Base-by-base conservation (phyloP, 768 basidiomycete genomes). In the Coprinellus micaceus region DNA sequence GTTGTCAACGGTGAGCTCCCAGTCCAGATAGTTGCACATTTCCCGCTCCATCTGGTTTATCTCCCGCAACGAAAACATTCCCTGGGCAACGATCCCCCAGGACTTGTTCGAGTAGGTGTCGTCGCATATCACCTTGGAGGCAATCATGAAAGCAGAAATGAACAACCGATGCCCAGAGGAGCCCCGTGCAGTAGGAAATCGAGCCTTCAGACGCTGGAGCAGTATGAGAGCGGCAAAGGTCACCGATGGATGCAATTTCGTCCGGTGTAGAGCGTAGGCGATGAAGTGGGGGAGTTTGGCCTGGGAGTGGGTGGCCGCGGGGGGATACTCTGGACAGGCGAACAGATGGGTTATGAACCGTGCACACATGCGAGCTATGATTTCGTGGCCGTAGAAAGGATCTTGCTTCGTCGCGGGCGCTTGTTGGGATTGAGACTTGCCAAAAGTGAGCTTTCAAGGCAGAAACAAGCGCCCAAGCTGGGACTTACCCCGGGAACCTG, bases 21-120 rank as follows among this genome's bases (percentile, higher is more conserved):
- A 98, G 67, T 96, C 94, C 43, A 99, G 76, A 66, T 98, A 98
- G 15, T 83, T 77, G 64, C 81, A 93, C 87, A 97, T 94, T 72
- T 95, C 93, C 22, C 92, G 76, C 75, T 95, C 94, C 93, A 95
- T 94, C 77, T 95, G 93, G 70, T 97, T 97, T 66, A 97, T 88
- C 78, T 95, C 94, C 45, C 89, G 81, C 6, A 95, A 74, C 2
- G 77, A 79, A 64, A 94, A 95, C 83, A 93, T 87, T 26, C 84
- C 86, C 69, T 94, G 91, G 0, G 89, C 92, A 39, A 95, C 93
- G 44, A 94, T 88, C 4, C 84, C 82, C 93, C 93, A 95, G 0
- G 88, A 90, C 67, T 93, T 92, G 80, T 94, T 94, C 15, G 89
- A 91, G 68, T 94, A 95, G 0, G 91, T 94, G 63, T 94, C 92